These are phyloP conservation scores for Mycena haematopus DNA, from an alignment of 768 basidiomycete genomes.

Conservation along the genomic window DNA sequence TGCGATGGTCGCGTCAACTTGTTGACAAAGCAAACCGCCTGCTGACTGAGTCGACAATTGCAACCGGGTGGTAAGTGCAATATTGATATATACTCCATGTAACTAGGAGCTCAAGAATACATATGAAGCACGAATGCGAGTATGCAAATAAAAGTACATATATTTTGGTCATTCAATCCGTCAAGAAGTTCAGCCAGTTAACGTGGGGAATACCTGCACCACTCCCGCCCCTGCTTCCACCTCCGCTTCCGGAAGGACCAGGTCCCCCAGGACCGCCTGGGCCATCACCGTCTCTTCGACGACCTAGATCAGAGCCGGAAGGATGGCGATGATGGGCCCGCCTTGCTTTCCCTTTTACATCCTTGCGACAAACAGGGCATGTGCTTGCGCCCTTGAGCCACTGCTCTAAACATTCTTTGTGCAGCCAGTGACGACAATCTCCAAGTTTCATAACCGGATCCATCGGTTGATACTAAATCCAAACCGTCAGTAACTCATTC, in stretches of 20 bases:
- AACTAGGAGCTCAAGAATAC: neutral
- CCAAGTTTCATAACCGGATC: slow-evolving; percentile 71
- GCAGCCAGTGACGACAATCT: slow-evolving; percentile 83
- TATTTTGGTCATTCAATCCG: slow-evolving; percentile 15
- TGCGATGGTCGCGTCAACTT: too few species aligned
- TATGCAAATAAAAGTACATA: slow-evolving; percentile 21
- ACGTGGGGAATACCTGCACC: neutral
- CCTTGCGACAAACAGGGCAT: slow-evolving; percentile 81
- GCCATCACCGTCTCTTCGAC: slow-evolving; percentile 19
- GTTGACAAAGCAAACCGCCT: too few species aligned
- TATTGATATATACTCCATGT: neutral
- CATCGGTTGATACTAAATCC: slow-evolving; percentile 61
- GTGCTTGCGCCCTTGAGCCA: slow-evolving; percentile 80
- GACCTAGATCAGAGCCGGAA: slow-evolving; percentile 4
- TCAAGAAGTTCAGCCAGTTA: slow-evolving; percentile 27
- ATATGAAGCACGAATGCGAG: neutral
- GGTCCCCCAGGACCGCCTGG: slow-evolving; percentile 11
- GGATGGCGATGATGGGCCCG: slow-evolving; percentile 14
- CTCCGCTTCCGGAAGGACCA: slow-evolving; percentile 10
- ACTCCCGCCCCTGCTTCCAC: slow-evolving; percentile 11
- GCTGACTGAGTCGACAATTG: too few species aligned
- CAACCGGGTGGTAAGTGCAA: neutral
- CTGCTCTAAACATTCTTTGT: slow-evolving; percentile 81
- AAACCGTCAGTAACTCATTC: slow-evolving; percentile 16
- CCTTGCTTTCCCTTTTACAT: slow-evolving; percentile 44